Base-by-base conservation (phyloP, 2,329 filamentous ascomycete genomes). In the Xylariales sp. region DNA sequence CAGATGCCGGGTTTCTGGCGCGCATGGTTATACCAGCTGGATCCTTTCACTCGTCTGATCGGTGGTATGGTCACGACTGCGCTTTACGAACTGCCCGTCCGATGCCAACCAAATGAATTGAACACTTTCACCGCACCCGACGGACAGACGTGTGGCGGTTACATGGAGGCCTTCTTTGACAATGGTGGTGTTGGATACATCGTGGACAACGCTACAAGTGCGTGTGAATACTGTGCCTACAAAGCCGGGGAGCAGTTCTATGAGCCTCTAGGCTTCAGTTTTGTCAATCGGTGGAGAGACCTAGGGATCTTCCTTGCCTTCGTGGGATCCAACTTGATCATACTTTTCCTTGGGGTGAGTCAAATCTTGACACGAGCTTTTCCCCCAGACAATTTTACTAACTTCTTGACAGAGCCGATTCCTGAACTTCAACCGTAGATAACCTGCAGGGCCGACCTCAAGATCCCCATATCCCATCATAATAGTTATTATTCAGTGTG, bases 171-270 rank as follows among this genome's bases (percentile, higher is more conserved):
- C 2, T 94, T 87, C 65, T 89, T 93, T 56, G 65, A 68, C 3
- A 54, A 54, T 3, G 82, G 85, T n/a, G 84, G 82, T 0, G 57
- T 76, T 0, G 88, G 88, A 0, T 94, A 94, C 52, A 59, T 95
- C 3, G 70, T 78, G 27, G 69, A 80, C 52, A 83, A 85, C 50
- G 68, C 71, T 2, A 86, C 84, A 0, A 74, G 66, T 34, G 64
- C 71, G 16, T 95, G 89, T 65, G 69, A 84, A 54, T 95, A 94
- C 66, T 95, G 89, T 57, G 86, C 88, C 1, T 94, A 80, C 66
- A 81, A 76, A 47, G 67, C 86, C 10, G 89, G 88, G 21, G 85
- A 95, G 50, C 73, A 95, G 65, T 95, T 91, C 56, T 94, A 86
- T 57, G 57, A 68, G 40, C 72, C 78, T 0, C 72, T 94, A 14